Evolutionary conservation across 768 basidiomycete species (phyloP).

Genomic region (Leccinellum albellum): DNA sequence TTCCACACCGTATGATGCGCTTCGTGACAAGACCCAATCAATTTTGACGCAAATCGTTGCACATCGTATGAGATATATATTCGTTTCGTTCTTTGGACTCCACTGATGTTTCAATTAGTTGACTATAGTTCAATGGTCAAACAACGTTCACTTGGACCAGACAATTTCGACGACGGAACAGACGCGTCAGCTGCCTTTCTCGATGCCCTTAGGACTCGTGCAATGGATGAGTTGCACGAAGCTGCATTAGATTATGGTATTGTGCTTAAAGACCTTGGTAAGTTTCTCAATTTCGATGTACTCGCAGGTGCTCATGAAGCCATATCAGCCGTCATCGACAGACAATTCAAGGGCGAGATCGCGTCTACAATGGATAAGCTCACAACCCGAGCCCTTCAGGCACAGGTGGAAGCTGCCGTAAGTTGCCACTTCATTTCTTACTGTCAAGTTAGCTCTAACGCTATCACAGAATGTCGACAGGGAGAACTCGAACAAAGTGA

Average conservation of each 20-base stretch:
- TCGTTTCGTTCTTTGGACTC: neutral
- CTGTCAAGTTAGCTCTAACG: neutral
- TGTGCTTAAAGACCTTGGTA: slow-evolving; percentile 73
- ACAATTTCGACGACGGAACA: slow-evolving; percentile 64
- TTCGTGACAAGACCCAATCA: slow-evolving; percentile 79
- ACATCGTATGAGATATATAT: slow-evolving; percentile 48
- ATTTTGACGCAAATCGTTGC: slow-evolving; percentile 85
- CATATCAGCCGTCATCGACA: slow-evolving; percentile 72
- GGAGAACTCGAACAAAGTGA: slow-evolving; percentile 85
- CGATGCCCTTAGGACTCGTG: slow-evolving; percentile 75
- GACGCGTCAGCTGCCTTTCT: slow-evolving; percentile 76
- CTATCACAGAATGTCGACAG: slow-evolving; percentile 68
- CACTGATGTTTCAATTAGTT: slow-evolving; percentile 27
- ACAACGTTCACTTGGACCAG: slow-evolving; percentile 74
- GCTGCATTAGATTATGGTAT: slow-evolving; percentile 85
- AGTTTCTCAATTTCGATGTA: slow-evolving; percentile 10
- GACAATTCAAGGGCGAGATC: slow-evolving; percentile 88
- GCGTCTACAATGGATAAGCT: slow-evolving; percentile 82
- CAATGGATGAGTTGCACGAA: slow-evolving; percentile 82
- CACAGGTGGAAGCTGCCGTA: slow-evolving; percentile 84
- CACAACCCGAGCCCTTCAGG: slow-evolving; percentile 78
- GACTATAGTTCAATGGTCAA: slow-evolving; percentile 68
- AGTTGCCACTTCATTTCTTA: slow-evolving; percentile 19
- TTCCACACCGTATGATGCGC: slow-evolving; percentile 75
- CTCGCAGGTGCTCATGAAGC: slow-evolving; percentile 1